Conservation (phyloP, 257 asterid species). For the Solanum chilense region DNA sequence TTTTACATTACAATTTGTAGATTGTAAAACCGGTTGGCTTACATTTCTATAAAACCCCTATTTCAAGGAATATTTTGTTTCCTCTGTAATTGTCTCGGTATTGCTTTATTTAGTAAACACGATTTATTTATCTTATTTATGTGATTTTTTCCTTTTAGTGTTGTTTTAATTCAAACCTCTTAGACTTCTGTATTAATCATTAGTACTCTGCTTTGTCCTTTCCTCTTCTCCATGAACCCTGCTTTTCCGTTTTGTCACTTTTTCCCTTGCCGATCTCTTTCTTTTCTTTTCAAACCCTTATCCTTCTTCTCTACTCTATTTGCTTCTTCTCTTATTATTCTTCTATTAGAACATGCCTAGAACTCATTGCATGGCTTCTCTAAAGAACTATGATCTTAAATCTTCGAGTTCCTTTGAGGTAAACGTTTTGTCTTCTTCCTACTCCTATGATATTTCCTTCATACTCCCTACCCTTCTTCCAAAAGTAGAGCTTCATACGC, state of each 20-base stretch:
- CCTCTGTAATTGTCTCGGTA: background rate
- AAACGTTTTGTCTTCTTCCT: too few relatives aligned
- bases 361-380: background rate
- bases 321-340: background rate
- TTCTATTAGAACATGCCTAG: background rate
- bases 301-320: background rate
- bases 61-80: too few relatives aligned
- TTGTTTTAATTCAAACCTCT: background rate
- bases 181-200: background rate
- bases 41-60: background rate
- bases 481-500: background rate
- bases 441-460: background rate
- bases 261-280: background rate
- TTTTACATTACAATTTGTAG: background rate
- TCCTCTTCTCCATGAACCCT: background rate
- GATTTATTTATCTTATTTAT: too few relatives aligned
- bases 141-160: too few relatives aligned
- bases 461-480: background rate
- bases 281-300: too few relatives aligned
- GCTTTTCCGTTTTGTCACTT: background rate
- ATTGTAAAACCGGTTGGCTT: background rate
- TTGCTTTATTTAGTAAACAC: background rate
- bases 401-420: background rate
- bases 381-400: background rate
- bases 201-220: background rate